Evolutionary conservation across 2,329 filamentous ascomycete species (phyloP).

Genomic region (Atkinsonella hypoxylon): DNA sequence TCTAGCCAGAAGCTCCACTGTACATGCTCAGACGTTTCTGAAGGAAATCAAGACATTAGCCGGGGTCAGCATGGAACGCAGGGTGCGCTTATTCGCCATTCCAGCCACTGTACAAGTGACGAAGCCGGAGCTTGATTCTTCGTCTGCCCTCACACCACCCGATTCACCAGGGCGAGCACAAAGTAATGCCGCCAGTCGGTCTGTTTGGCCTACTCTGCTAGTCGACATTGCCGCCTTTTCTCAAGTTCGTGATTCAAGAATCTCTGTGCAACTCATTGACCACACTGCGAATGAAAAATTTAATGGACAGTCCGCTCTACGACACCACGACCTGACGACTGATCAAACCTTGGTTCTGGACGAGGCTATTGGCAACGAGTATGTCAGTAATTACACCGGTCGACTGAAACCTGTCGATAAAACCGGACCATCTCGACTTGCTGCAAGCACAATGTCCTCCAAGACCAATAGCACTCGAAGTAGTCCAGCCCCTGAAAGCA

Average conservation of each 20-base stretch:
- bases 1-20: constrained; percentile 59
- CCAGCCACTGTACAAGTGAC: constrained; percentile 28
- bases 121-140: constrained; percentile 21
- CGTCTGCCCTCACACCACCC: constrained; percentile 26
- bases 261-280: constrained; percentile 34
- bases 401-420: constrained; percentile 23
- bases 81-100: constrained; percentile 67
- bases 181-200: constrained; percentile 13
- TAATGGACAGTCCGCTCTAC: constrained; percentile 60
- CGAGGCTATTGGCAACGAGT: constrained; percentile 53
- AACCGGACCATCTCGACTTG: constrained; percentile 21
- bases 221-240: constrained; percentile 43
- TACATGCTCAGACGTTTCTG: constrained; percentile 63
- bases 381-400: constrained; percentile 39
- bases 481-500: constrained; percentile 49
- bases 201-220: constrained; percentile 30
- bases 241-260: constrained; percentile 16
- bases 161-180: constrained; percentile 24
- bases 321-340: constrained; percentile 53
- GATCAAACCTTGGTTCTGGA: constrained; percentile 76
- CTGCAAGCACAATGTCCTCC: constrained; percentile 15
- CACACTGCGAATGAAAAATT: constrained; percentile 62
- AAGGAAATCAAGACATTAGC: constrained; percentile 57
- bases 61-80: constrained; percentile 55
- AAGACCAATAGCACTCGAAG: constrained; percentile 47